These are phyloP conservation scores for Ophiostoma himal-ulmi DNA, from an alignment of 2,329 filamentous ascomycete genomes.

Conservation along the genomic window DNA sequence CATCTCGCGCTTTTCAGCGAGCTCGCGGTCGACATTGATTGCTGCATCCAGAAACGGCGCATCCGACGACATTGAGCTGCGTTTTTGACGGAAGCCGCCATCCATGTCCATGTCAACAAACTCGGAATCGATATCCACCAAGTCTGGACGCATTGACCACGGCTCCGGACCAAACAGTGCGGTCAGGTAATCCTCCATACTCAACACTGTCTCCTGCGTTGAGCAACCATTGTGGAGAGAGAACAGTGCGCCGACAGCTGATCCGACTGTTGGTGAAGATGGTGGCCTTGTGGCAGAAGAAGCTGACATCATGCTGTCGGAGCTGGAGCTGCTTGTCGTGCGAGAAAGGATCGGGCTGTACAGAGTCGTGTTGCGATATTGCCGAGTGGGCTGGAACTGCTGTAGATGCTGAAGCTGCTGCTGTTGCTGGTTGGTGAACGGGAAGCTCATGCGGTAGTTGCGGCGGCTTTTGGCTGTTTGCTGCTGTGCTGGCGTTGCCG, in stretches of 20 bases:
- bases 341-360: conserved; percentile 16
- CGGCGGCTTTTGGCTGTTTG: not conserved
- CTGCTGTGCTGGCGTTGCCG: not conserved
- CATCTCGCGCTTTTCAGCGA: conserved; percentile 40
- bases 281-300: not conserved
- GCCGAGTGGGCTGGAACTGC: not conserved
- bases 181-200: conserved; percentile 36
- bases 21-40: conserved; percentile 37
- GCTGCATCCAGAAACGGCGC: conserved; percentile 33
- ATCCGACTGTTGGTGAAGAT: not conserved
- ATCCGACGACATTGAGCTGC: conserved; percentile 22
- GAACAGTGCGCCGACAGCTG: not conserved
- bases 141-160: conserved; percentile 25
- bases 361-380: conserved; percentile 11
- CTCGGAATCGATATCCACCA: not conserved
- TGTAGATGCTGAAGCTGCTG: not conserved
- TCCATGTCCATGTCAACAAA: not conserved
- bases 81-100: too few species aligned
- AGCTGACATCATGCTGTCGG: not conserved
- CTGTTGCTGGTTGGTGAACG: conserved; percentile 11
- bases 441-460: conserved; percentile 19
- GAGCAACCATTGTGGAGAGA: conserved; percentile 10
- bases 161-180: conserved; percentile 34
- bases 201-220: conserved; percentile 14
- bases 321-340: conserved; percentile 6